Conservation (phyloP, 805 yeast species). For the Kuraishia cidri region DNA sequence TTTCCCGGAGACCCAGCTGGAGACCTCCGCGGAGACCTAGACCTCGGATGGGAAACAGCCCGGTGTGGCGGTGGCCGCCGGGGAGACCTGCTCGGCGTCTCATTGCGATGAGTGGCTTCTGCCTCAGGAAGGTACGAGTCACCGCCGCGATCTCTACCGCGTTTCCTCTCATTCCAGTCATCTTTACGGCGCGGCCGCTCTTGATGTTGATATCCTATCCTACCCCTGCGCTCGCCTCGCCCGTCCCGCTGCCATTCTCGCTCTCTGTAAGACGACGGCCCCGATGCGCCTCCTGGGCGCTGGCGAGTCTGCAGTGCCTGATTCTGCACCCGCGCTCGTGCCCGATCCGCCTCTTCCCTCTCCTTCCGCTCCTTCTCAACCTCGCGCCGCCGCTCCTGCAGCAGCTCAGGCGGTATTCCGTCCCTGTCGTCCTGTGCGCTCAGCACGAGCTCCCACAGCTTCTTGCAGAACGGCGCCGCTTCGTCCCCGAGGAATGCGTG, state of each 20-base stretch:
- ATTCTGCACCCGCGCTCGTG: neutral
- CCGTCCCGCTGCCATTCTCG: neutral
- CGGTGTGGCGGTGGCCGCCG: too few relatives aligned
- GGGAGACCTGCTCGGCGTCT: too few relatives aligned
- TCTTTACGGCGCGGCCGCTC: too few relatives aligned
- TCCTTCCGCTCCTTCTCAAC: conserved; percentile 1
- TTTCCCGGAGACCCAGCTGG: too few relatives aligned
- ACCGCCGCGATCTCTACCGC: too few relatives aligned
- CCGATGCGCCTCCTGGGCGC: neutral
- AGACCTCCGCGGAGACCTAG: too few relatives aligned
- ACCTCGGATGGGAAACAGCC: too few relatives aligned
- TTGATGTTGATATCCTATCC: too few relatives aligned
- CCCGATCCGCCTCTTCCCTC: neutral
- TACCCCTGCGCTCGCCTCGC: too few relatives aligned
- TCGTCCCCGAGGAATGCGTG: conserved; percentile 34
- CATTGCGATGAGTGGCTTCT: too few relatives aligned
- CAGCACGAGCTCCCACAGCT: conserved; percentile 33
- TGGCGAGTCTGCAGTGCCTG: neutral
- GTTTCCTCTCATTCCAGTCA: too few relatives aligned
- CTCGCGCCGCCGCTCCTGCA: conserved; percentile 4
- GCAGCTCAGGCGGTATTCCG: conserved; percentile 32
- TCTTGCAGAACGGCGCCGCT: conserved; percentile 26
- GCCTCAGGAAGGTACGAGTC: too few relatives aligned
- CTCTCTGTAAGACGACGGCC: neutral
- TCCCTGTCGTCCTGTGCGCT: conserved; percentile 32